Evolutionary conservation across 208 protist genomes (phyloP).

Genomic region (Leishmania martiniquensis): DNA sequence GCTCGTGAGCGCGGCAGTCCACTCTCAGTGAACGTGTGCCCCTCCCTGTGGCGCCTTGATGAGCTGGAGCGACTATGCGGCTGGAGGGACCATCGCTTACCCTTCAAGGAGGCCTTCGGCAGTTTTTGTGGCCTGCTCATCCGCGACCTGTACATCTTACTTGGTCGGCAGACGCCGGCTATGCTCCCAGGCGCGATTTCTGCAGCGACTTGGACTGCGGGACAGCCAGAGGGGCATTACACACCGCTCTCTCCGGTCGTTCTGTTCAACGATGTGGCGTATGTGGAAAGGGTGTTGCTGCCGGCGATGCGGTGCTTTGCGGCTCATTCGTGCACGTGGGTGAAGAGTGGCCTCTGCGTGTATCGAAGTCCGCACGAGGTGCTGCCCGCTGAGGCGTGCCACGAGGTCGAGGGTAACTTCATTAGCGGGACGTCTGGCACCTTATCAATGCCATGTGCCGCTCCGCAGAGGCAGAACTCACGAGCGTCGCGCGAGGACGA

Average conservation of each 20-base stretch:
- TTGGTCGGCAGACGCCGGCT: slow-evolving; percentile 13
- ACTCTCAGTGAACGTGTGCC: background rate
- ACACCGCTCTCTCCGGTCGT: slow-evolving; percentile 31
- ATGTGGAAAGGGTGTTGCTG: slow-evolving; percentile 47
- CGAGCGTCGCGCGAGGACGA: background rate
- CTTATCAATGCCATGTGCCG: background rate
- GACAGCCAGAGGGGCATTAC: no score
- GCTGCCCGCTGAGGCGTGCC: background rate
- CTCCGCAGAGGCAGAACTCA: background rate
- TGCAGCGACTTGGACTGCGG: background rate
- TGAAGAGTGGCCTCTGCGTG: slow-evolving; percentile 10
- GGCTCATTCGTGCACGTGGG: background rate
- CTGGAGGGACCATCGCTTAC: slow-evolving; percentile 20
- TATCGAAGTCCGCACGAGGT: slow-evolving; percentile 11
- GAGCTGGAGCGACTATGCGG: slow-evolving; percentile 36
- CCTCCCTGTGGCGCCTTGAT: slow-evolving; percentile 34
- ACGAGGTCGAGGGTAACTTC: background rate
- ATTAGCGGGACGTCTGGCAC: background rate
- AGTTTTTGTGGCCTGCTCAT: slow-evolving; percentile 31
- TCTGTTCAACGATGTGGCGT: slow-evolving; percentile 45
- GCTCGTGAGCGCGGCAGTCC: background rate
- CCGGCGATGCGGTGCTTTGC: slow-evolving; percentile 58
- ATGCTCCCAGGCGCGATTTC: background rate
- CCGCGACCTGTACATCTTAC: slow-evolving; percentile 17
- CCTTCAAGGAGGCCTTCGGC: slow-evolving; percentile 22